phyloP scores from a whole-genome alignment of 2,329 filamentous ascomycete species.

The Fusarium concolor region DNA sequence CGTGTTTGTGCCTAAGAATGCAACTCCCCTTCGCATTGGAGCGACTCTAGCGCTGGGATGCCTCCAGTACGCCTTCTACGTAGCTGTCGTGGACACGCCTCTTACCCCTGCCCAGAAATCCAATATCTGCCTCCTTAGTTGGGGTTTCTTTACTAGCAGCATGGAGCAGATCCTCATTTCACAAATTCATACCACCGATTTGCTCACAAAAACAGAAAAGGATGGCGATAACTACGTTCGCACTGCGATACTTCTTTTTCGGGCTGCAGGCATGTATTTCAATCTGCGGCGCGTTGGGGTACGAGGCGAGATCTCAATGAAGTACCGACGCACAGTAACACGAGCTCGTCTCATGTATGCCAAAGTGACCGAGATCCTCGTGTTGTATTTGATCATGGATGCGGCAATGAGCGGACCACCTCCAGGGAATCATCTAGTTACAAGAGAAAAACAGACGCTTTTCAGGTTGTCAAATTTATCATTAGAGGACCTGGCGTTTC shows the following conservation, averaged over 20 bases:
- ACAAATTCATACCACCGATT: neutral
- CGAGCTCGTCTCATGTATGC: neutral
- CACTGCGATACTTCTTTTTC: neutral
- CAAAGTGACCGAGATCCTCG: neutral
- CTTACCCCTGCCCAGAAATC: neutral
- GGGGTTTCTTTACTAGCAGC: neutral
- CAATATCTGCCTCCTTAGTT: neutral
- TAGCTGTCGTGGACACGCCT: neutral
- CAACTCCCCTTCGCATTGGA: neutral
- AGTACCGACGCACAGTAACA: accelerated
- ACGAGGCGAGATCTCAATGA: neutral
- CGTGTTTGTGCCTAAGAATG: neutral
- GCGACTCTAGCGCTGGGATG: neutral
- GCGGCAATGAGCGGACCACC: neutral
- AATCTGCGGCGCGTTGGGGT: neutral
- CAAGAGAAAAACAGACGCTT: neutral
- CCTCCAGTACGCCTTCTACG: neutral
- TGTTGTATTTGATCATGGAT: neutral
- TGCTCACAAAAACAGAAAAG: accelerated
- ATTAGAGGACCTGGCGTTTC: neutral
- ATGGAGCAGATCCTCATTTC: slow-evolving; percentile 1
- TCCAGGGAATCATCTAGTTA: neutral
- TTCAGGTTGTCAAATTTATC: accelerated
- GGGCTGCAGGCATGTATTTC: neutral
- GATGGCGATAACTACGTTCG: accelerated